Conservation (phyloP, 768 basidiomycete genomes). For the Hypholoma fasciculare region DNA sequence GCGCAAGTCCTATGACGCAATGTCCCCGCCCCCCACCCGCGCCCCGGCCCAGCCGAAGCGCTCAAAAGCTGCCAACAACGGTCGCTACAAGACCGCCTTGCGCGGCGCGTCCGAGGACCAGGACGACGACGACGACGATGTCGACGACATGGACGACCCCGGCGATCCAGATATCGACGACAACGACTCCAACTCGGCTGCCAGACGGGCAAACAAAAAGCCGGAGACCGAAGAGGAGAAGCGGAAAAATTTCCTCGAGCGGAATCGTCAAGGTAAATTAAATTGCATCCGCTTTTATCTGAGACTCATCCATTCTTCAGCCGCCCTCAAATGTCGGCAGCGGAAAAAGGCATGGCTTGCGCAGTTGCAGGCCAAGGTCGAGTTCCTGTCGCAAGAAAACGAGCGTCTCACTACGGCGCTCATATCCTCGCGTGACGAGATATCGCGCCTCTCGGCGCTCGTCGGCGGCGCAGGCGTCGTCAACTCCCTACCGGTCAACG, state of each 20-base stretch:
- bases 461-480: constrained; percentile 68
- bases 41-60: constrained; percentile 33
- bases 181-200: constrained; percentile 13
- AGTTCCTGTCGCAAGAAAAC: constrained; percentile 90
- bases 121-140: constrained; percentile 37
- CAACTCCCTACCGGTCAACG: constrained; percentile 28
- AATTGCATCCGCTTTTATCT: not conserved
- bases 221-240: constrained; percentile 99
- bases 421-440: constrained; percentile 87
- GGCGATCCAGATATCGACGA: constrained; percentile 30
- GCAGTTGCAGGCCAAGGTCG: constrained; percentile 91
- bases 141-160: constrained; percentile 41
- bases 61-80: constrained; percentile 30
- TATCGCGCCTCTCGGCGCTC: constrained; percentile 75
- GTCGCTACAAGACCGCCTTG: constrained; percentile 33
- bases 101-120: constrained; percentile 34
- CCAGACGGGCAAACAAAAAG: constrained; percentile 51
- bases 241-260: constrained; percentile 92
- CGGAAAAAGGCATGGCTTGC: constrained; percentile 98
- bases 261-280: constrained; percentile 88
- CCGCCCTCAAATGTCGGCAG: constrained; percentile 98
- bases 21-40: constrained; percentile 31
- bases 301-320: constrained; percentile 37
- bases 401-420: constrained; percentile 89
- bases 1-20: constrained; percentile 64